Evolutionary conservation across 805 yeast species (phyloP).

Genomic region (Candida boleticola): DNA sequence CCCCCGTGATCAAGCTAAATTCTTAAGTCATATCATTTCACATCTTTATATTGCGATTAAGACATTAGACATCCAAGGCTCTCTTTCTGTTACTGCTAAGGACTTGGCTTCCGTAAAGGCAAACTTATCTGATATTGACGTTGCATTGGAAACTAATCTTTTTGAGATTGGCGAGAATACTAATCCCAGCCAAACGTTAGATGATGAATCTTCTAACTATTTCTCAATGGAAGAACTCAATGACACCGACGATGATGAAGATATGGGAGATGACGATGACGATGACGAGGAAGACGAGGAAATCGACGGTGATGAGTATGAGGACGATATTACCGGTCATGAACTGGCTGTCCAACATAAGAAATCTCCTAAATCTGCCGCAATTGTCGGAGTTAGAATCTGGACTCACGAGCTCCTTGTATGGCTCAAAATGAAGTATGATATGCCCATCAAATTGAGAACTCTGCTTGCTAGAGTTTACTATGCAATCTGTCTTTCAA

Average conservation of each 20-base stretch:
- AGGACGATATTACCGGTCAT: conserved; percentile 30
- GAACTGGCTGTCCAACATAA: conserved; percentile 52
- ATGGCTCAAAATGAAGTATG: conserved; percentile 75
- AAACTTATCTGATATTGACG: conserved; percentile 38
- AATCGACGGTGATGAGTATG: conserved; percentile 35
- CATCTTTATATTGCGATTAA: conserved; percentile 76
- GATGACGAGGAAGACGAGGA: conserved; percentile 45
- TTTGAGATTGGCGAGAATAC: conserved; percentile 26
- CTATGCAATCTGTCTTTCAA: conserved; percentile 65
- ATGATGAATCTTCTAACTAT: conserved; percentile 15
- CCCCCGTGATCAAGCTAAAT: conserved; percentile 65
- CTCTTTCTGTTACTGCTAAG: conserved; percentile 61
- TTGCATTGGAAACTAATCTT: conserved; percentile 54
- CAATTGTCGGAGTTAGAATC: conserved; percentile 70
- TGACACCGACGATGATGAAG: conserved; percentile 36
- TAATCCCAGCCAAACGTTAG: conserved; percentile 5
- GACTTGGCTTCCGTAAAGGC: conserved; percentile 53
- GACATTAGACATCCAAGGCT: conserved; percentile 72
- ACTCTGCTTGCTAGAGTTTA: conserved; percentile 64
- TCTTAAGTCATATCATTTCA: conserved; percentile 74
- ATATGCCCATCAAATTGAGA: conserved; percentile 67
- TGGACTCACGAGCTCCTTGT: conserved; percentile 87
- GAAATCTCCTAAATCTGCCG: conserved; percentile 63
- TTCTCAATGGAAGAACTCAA: conserved; percentile 16
- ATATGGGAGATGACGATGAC: conserved; percentile 37